Conservation (phyloP, 352 stramenopile species). For the Globisporangium okanoganense region DNA sequence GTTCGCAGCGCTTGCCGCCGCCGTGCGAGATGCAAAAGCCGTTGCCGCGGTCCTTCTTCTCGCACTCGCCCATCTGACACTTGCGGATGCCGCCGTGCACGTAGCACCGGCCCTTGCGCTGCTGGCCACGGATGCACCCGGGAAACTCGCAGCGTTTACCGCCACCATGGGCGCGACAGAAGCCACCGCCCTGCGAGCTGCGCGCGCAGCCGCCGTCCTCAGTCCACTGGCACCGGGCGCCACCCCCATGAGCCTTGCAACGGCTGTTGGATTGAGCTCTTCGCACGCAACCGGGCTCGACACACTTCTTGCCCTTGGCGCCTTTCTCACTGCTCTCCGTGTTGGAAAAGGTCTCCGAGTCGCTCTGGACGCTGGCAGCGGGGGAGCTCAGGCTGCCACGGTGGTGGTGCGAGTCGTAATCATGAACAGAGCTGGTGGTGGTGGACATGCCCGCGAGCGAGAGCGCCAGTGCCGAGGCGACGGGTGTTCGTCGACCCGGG, state of each 20-base stretch:
- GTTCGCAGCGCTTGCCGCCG: constrained; percentile 29
- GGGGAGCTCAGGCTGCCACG: constrained; percentile 2
- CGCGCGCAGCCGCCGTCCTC: constrained; percentile 57
- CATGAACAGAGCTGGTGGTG: neutral
- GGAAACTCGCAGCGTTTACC: constrained; percentile 79
- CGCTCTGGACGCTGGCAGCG: neutral
- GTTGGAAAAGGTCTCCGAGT: constrained; percentile 1
- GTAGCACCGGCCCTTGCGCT: constrained; percentile 83
- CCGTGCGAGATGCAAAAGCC: constrained; percentile 43
- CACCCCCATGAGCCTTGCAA: constrained; percentile 76
- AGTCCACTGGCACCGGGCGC: constrained; percentile 63
- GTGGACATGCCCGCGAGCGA: constrained; percentile 8
- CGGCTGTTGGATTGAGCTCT: constrained; percentile 80
- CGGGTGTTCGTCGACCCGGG: neutral
- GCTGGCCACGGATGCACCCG: constrained; percentile 63
- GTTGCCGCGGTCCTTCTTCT: constrained; percentile 87
- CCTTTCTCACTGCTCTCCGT: constrained; percentile 11
- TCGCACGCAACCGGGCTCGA: constrained; percentile 49
- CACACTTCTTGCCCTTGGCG: constrained; percentile 75
- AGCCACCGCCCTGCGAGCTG: constrained; percentile 75
- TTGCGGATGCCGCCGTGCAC: constrained; percentile 81
- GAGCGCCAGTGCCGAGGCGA: constrained; percentile 1
- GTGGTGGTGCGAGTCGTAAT: neutral
- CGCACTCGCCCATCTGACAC: constrained; percentile 64
- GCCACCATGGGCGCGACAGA: constrained; percentile 74